Percentiles rank a stretch among this genome's conserved stretches.
phyloP scores from a whole-genome alignment of 352 stramenopile species.

The Phytophthora sansomeana region DNA sequence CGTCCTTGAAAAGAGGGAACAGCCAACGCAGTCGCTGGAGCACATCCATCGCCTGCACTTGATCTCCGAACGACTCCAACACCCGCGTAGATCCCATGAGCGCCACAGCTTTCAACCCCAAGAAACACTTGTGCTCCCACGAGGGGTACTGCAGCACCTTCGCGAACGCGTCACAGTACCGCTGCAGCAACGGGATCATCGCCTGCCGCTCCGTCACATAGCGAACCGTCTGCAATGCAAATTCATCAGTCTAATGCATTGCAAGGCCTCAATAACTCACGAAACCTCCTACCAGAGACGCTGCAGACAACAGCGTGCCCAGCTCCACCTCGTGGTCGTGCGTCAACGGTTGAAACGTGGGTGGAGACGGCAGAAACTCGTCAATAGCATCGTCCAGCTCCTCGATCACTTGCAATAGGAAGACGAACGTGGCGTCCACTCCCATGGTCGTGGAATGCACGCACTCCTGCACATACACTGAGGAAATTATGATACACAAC shows the following conservation, averaged over 20 bases:
- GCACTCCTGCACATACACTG: constrained; percentile 77
- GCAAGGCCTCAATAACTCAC: background rate
- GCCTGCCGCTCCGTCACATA: constrained; percentile 79
- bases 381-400: constrained; percentile 65
- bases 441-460: constrained; percentile 77
- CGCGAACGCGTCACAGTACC: constrained; percentile 61
- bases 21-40: constrained; percentile 60
- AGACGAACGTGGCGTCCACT: constrained; percentile 62
- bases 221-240: constrained; percentile 56
- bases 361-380: constrained; percentile 41
- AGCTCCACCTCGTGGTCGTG: constrained; percentile 75
- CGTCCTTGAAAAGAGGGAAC: constrained; percentile 53
- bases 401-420: constrained; percentile 69
- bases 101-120: constrained; percentile 58
- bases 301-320: constrained; percentile 70
- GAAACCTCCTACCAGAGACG: constrained; percentile 52
- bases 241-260: background rate
- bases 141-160: constrained; percentile 59
- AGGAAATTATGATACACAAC: background rate
- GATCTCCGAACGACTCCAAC: constrained; percentile 69
- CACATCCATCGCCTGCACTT: constrained; percentile 47
- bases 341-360: constrained; percentile 36
- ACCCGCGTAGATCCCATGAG: constrained; percentile 71
- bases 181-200: constrained; percentile 60
- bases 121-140: constrained; percentile 48